Base-by-base conservation (phyloP, 306 rosid genomes). In the Prunus mongolica region DNA sequence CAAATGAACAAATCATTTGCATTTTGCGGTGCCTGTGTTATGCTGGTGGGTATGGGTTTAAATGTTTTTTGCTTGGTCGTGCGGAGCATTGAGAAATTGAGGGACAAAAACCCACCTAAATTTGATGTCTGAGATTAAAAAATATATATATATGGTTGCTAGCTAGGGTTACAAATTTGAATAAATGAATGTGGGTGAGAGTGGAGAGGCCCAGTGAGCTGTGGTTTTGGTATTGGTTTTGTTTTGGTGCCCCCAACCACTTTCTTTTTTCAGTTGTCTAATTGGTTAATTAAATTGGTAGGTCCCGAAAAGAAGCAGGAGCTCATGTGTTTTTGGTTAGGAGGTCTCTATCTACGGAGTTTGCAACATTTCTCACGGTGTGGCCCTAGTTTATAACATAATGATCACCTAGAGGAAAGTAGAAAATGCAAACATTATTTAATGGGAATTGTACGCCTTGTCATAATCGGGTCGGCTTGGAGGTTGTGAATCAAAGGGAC, bases 271-370 rank as follows among this genome's bases (percentile, higher is more conserved):
- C 51, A 72, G 66, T 74, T 66, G 24, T 66, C 64, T 12, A 20
- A 8, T 30, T 32, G 67, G 67, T 19, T 49, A 5, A 38, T 38
- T 51, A 46, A 7, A 16, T 65, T 14, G 60, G 82, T 73, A 62
- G 86, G 82, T 69, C 72, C 80, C 52, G 5, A 12, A 14, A 24
- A 30, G 52, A 46, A 8, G 51, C 32, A 64, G 49, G 47, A 73
- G 32, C 73, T 67, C 18, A 30, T 74, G 81, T 81, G 67, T 78
- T 41, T 78, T 69, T 38, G 78, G 86, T 75, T 82, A 74, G 71
- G 62, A 46, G 12, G 83, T 82, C 86, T 27, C 46, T 65, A 4
- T 82, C 86, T 30, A 22, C 28, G 65, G 68, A 51, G 73, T 80
- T 81, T 81, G 70, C 47, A 74, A 81, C 81, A 71, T 54, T 70